Percentiles rank a stretch among this genome's conserved stretches.
These are phyloP conservation scores for Xylariomycetidae sp. DNA, from an alignment of 2,329 filamentous ascomycete species.

Conservation along the genomic window DNA sequence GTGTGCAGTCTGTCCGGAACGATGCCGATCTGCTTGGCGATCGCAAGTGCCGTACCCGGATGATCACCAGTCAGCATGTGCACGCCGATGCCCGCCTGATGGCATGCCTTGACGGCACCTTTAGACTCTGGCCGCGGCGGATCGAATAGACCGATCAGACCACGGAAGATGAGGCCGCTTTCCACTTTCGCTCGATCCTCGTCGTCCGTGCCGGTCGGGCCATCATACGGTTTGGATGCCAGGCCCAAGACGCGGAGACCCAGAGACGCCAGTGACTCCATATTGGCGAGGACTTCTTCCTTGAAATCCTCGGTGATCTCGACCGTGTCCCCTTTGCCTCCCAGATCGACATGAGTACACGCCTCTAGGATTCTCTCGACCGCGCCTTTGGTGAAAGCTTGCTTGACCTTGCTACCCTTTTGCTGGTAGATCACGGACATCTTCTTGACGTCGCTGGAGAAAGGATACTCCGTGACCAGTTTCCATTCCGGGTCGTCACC, in stretches of 20 bases:
- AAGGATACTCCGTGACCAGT: slow-evolving; percentile 62
- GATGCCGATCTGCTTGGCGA: slow-evolving; percentile 59
- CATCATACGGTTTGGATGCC: slow-evolving; percentile 42
- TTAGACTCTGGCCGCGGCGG: slow-evolving; percentile 65
- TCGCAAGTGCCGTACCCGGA: slow-evolving; percentile 57
- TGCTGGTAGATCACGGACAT: slow-evolving; percentile 65
- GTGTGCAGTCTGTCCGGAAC: slow-evolving; percentile 54
- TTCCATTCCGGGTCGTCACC: slow-evolving; percentile 47
- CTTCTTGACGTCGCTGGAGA: slow-evolving; percentile 68
- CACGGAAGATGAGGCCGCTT: slow-evolving; percentile 57
- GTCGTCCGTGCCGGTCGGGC: slow-evolving; percentile 39
- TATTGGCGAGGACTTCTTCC: slow-evolving; percentile 52
- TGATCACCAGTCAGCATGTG: slow-evolving; percentile 68
- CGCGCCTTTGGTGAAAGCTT: slow-evolving; percentile 56
- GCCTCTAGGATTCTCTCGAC: slow-evolving; percentile 62
- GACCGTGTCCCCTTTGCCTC: slow-evolving; percentile 29
- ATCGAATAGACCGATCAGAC: slow-evolving; percentile 66
- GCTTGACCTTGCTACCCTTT: slow-evolving; percentile 27
- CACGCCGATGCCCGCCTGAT: slow-evolving; percentile 58
- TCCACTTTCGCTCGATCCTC: slow-evolving; percentile 52
- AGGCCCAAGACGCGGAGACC: slow-evolving; percentile 62
- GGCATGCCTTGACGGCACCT: slow-evolving; percentile 53
- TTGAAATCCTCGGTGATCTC: slow-evolving; percentile 43
- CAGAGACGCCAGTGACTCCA: slow-evolving; percentile 56
- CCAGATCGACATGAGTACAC: slow-evolving; percentile 43